Percentiles rank a stretch among this genome's conserved stretches.
Conservation (phyloP, 1,284 basidiomycete genomes). For the Heimioporus retisporus region DNA sequence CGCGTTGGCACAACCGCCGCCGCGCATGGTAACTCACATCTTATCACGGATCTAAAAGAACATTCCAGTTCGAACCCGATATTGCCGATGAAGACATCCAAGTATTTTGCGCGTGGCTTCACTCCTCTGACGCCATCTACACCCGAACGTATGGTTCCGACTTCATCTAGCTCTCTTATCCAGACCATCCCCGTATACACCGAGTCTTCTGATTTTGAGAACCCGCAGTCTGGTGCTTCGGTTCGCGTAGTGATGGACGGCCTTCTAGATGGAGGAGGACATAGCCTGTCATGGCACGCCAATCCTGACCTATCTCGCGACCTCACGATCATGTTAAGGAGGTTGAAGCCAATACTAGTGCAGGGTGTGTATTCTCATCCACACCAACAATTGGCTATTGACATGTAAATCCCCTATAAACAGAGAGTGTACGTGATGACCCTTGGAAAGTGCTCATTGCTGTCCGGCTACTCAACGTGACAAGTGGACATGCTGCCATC, state of each 20-base stretch:
- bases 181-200: constrained; percentile 15
- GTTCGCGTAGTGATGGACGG: neutral
- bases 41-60: neutral
- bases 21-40: neutral
- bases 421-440: constrained; percentile 38
- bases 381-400: neutral
- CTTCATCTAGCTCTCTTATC: constrained; percentile 18
- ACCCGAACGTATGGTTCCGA: neutral
- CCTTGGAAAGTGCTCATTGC: constrained; percentile 46
- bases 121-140: neutral
- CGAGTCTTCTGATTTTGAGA: constrained; percentile 18
- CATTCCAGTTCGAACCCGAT: neutral
- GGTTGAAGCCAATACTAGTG: constrained; percentile 42
- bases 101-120: constrained; percentile 27
- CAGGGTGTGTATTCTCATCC: constrained; percentile 34
- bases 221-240: neutral
- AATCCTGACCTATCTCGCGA: constrained; percentile 28
- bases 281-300: constrained; percentile 3
- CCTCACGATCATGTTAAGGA: constrained; percentile 37
- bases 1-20: no score
- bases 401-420: neutral
- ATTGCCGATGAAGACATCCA: constrained; percentile 22
- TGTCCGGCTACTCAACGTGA: constrained; percentile 43
- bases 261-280: neutral
- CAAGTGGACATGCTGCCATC: constrained; percentile 40